These are phyloP conservation scores for Xylaria flabelliformis DNA, from an alignment of 495 filamentous ascomycete genomes.

Conservation along the genomic window DNA sequence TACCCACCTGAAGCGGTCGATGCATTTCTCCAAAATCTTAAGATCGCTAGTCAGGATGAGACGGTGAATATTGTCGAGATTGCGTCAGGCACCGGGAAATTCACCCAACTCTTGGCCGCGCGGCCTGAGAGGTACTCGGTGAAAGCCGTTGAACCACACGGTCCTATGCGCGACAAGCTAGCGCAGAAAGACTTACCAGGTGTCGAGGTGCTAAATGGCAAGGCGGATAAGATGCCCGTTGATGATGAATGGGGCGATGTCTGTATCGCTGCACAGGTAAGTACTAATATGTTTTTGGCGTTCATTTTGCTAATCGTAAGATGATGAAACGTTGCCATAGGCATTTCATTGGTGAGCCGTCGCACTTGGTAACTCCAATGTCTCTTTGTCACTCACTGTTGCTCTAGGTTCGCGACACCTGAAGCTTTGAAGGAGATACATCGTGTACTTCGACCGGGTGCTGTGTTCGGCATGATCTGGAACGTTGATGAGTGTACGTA, in stretches of 20 bases:
- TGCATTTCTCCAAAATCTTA: conserved; percentile 56
- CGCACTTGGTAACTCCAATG: neutral
- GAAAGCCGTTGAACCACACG: conserved; percentile 68
- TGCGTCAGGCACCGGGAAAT: conserved; percentile 70
- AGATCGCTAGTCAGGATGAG: conserved; percentile 46
- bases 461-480: conserved; percentile 66
- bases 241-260: conserved; percentile 65
- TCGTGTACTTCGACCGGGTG: conserved; percentile 59
- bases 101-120: conserved; percentile 62
- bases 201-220: conserved; percentile 59
- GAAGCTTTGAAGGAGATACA: conserved; percentile 64
- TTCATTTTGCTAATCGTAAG: conserved; percentile 1
- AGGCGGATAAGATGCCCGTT: conserved; percentile 59
- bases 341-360: conserved; percentile 64
- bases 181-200: conserved; percentile 56
- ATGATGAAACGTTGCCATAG: conserved; percentile 37
- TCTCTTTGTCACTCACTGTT: conserved; percentile 12
- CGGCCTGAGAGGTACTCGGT: conserved; percentile 61
- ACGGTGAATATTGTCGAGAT: conserved; percentile 63
- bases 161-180: conserved; percentile 63
- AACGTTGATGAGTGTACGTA: conserved; percentile 68
- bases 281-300: conserved; percentile 11
- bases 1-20: conserved; percentile 63
- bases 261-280: conserved; percentile 69
- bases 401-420: conserved; percentile 63